A percentile compares a stretch with the other conserved stretches of the same genome.
Evolutionary conservation across 2,329 filamentous ascomycete genomes (phyloP).

Genomic region (Colletotrichum neosansevieriae): DNA sequence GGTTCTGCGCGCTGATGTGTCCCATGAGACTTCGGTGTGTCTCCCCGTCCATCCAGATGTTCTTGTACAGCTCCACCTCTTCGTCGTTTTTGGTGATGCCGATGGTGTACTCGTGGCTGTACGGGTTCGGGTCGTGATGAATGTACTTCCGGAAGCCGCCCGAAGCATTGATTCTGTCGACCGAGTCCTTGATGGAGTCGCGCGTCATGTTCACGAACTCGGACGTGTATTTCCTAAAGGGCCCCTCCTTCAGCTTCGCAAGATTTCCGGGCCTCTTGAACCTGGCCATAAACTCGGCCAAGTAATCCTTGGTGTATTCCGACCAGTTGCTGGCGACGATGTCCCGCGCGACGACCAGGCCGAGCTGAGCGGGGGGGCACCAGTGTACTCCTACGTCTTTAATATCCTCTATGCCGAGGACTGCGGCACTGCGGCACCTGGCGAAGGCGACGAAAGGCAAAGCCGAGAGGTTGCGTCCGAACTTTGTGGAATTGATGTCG

Average conservation of each 20-base stretch:
- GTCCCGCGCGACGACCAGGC: constrained; percentile 23
- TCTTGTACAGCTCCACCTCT: constrained; percentile 25
- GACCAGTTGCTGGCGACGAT: neutral
- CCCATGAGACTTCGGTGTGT: constrained; percentile 17
- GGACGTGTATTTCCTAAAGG: neutral
- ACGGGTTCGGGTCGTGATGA: constrained; percentile 35
- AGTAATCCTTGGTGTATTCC: neutral
- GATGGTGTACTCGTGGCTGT: constrained; percentile 24
- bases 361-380: constrained; percentile 15
- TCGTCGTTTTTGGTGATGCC: constrained; percentile 26
- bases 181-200: neutral
- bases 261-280: constrained; percentile 15
- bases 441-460: too few species aligned
- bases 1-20: constrained; percentile 2
- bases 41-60: constrained; percentile 29
- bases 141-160: constrained; percentile 26
- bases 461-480: too few species aligned
- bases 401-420: too few species aligned
- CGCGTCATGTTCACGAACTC: neutral
- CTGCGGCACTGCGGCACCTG: too few species aligned
- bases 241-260: constrained; percentile 13
- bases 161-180: constrained; percentile 3
- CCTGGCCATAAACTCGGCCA: neutral
- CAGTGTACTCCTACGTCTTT: neutral
- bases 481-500: too few species aligned